phyloP scores from a whole-genome alignment of 805 yeast genomes.

The Metschnikowia sp. region DNA sequence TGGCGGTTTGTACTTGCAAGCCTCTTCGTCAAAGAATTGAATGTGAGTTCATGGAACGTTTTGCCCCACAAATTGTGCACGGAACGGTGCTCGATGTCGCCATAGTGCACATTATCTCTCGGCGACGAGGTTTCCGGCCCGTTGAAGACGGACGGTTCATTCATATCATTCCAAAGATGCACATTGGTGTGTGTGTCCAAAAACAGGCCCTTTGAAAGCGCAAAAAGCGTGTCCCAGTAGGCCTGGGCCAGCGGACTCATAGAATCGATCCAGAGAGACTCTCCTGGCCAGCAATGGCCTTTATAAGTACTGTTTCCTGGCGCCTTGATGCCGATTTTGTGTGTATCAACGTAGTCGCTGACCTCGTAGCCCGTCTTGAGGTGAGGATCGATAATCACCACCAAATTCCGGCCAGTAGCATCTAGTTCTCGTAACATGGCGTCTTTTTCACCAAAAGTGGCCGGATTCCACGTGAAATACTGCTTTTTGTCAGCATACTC shows the following conservation, averaged over 20 bases:
- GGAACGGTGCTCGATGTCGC: slow-evolving; percentile 86
- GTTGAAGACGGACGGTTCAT: slow-evolving; percentile 90
- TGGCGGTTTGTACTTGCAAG: slow-evolving; percentile 40
- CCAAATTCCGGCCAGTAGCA: slow-evolving; percentile 73
- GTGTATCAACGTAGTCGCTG: slow-evolving; percentile 47
- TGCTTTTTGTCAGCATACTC: slow-evolving; percentile 86
- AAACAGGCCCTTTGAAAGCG: slow-evolving; percentile 31
- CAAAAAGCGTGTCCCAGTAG: slow-evolving; percentile 59
- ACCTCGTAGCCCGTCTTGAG: slow-evolving; percentile 68
- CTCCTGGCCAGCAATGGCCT: slow-evolving; percentile 99
- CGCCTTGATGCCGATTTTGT: slow-evolving; percentile 44
- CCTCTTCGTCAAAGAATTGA: slow-evolving; percentile 57
- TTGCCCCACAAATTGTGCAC: slow-evolving; percentile 84
- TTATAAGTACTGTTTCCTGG: slow-evolving; percentile 51
- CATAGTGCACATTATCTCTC: slow-evolving; percentile 73
- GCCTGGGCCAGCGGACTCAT: slow-evolving; percentile 57
- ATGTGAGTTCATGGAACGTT: slow-evolving; percentile 78
- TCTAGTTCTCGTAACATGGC: slow-evolving; percentile 64
- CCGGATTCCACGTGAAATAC: slow-evolving; percentile 87
- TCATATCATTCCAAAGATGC: slow-evolving; percentile 97
- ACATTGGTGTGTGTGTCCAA: slow-evolving; percentile 57
- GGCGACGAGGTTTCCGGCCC: slow-evolving; percentile 95
- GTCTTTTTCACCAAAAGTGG: slow-evolving; percentile 70
- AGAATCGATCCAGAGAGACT: slow-evolving; percentile 90
- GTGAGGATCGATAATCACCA: slow-evolving; percentile 89